phyloP scores from a whole-genome alignment of 2,329 filamentous ascomycete species.

The Dactylonectria macrodidyma region DNA sequence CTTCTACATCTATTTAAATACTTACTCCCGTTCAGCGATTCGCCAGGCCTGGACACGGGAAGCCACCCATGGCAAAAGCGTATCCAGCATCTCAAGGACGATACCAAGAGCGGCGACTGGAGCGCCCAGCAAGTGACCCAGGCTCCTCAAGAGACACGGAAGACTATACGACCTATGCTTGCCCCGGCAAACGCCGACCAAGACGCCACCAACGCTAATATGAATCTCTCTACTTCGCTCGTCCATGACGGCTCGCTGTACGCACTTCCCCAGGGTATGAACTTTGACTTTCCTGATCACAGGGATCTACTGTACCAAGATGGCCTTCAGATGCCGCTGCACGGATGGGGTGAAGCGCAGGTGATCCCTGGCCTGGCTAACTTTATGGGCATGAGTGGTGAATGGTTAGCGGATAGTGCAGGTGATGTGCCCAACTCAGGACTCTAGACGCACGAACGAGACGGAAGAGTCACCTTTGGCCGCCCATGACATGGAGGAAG shows the following conservation, averaged over 20 bases:
- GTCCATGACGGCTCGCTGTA: background rate
- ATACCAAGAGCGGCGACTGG: background rate
- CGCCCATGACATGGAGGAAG: too few species aligned
- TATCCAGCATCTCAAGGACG: slow-evolving; percentile 10
- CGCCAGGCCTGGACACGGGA: background rate
- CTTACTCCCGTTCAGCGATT: slow-evolving; percentile 1
- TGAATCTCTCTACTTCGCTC: background rate
- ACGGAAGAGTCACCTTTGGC: too few species aligned
- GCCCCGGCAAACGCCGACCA: background rate
- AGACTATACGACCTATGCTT: background rate
- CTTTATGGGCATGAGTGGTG: slow-evolving; percentile 20
- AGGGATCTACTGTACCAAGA: slow-evolving; percentile 6
- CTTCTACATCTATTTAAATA: too few species aligned
- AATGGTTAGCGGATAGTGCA: slow-evolving; percentile 12
- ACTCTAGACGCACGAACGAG: too few species aligned
- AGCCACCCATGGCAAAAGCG: slow-evolving; percentile 22
- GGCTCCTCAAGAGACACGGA: too few species aligned
- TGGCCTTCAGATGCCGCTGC: background rate
- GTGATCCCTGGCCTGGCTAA: slow-evolving; percentile 21
- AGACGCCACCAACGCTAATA: background rate
- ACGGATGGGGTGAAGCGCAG: slow-evolving; percentile 17
- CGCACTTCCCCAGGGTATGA: background rate
- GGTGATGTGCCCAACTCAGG: background rate
- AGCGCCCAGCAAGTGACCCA: too few species aligned
- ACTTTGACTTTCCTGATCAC: background rate